Base-by-base conservation (phyloP, 768 basidiomycete genomes). In the Suillus discolor region DNA sequence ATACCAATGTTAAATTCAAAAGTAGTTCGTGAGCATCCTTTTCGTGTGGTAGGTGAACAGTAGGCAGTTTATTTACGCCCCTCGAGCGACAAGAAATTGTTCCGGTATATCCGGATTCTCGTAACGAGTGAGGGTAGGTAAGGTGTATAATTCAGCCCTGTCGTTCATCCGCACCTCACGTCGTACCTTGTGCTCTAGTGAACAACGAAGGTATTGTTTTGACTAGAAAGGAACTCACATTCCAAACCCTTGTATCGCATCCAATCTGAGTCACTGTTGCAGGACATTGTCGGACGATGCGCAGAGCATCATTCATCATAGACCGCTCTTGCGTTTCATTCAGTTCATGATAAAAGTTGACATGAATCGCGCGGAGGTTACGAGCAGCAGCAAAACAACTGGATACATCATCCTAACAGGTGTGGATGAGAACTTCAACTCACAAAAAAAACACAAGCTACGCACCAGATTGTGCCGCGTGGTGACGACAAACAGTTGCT, bases 31-130 rank as follows among this genome's bases (percentile, higher is more conserved):
- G 5, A 34, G 31, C 31, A 20, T 31, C 31, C 2, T 12, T 54
- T 54, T 18, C 18, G 9, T 31, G 16, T 25, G 2, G 23, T 23
- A 25, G 23, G 47, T 28, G 25, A 31, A 53, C 25, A 16, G 4
- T 57, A 16, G 3, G 38, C 38, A 39, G 8, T 28, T 15, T 7
- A 39, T 41, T 11, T 41, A 25, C 25, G 57, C 39, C 39, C 39
- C 66, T 12, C 87, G 80, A 18, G 90, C 82, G 41, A 92, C 89
- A 57, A 89, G 81, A 69, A 93, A 92, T 61, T 85, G 85, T 68
- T 93, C 91, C 23, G 91, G 91, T 23, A 93, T 78, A 65, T 87
- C 89, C 9, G 85, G 86, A 65, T 79, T 84, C 69, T 91, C 89
- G 67, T 89, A 91, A 1, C 82, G 80, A 2, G 75, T 78, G 9